A percentile compares a stretch with the other conserved stretches of the same genome.
Evolutionary conservation across 495 filamentous ascomycete species (phyloP).

Genomic region (Penicillium psychrofluorescens): DNA sequence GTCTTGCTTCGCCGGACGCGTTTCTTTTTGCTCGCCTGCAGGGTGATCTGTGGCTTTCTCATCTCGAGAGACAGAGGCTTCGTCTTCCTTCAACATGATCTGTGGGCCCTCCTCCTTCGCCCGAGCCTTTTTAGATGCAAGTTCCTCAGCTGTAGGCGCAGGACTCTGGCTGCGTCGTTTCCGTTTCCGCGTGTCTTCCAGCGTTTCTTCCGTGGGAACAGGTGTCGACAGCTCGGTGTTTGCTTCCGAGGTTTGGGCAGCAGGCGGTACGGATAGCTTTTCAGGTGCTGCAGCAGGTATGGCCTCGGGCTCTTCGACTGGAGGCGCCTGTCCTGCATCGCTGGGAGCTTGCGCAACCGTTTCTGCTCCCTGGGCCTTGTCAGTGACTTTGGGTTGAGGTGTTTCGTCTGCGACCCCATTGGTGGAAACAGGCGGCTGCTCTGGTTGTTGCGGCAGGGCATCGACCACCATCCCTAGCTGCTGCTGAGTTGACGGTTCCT

Average conservation of each 20-base stretch:
- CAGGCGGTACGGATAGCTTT: slow-evolving; percentile 6
- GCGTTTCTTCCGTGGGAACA: slow-evolving; percentile 24
- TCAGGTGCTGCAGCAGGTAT: slow-evolving; percentile 2
- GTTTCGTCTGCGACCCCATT: not conserved
- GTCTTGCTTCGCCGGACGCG: slow-evolving; percentile 20
- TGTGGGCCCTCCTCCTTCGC: slow-evolving; percentile 21
- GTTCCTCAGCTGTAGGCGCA: slow-evolving; percentile 42
- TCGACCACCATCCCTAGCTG: slow-evolving; percentile 1
- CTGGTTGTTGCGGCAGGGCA: not conserved
- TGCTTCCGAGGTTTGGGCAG: slow-evolving; percentile 14
- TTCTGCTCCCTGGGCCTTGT: slow-evolving; percentile 4
- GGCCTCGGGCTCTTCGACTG: slow-evolving; percentile 1
- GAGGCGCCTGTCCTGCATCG: not conserved
- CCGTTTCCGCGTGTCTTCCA: slow-evolving; percentile 60
- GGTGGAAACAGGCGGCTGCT: not conserved
- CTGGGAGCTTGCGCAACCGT: slow-evolving; percentile 20
- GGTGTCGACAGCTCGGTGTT: slow-evolving; percentile 28
- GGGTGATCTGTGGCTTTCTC: slow-evolving; percentile 2
- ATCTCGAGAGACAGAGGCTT: slow-evolving; percentile 6
- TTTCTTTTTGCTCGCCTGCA: slow-evolving; percentile 9
- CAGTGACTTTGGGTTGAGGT: slow-evolving; percentile 3
- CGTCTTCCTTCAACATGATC: slow-evolving; percentile 23
- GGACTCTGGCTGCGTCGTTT: slow-evolving; percentile 70
- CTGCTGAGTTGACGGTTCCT: not conserved
- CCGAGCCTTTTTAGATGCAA: slow-evolving; percentile 40